Percentiles rank a stretch among this genome's conserved stretches.
These are phyloP conservation scores for Teratosphaeria destructans DNA, from an alignment of 2,329 filamentous ascomycete genomes.

Conservation along the genomic window DNA sequence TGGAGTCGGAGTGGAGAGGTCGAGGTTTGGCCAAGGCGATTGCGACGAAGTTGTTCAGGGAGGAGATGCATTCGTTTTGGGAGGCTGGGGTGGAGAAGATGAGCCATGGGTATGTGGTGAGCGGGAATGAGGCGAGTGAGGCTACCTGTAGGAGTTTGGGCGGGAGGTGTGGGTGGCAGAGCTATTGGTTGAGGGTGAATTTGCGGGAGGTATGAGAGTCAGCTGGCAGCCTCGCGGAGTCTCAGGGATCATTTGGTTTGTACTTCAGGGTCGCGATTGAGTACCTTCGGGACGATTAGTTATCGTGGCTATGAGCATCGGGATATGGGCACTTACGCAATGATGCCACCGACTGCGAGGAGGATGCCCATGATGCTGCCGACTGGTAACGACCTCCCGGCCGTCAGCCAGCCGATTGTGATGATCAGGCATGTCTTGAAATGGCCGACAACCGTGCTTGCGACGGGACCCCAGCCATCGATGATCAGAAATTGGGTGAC, in stretches of 20 bases:
- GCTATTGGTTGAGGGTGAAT: constrained; percentile 28
- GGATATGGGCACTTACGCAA: constrained; percentile 14
- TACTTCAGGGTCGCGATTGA: background rate
- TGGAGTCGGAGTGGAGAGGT: constrained; percentile 49
- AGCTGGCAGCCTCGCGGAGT: background rate
- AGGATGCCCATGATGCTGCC: constrained; percentile 21
- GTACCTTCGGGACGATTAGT: background rate
- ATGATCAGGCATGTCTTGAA: constrained; percentile 26
- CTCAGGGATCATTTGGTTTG: background rate
- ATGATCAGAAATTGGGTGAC: constrained; percentile 27
- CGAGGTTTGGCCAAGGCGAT: constrained; percentile 54
- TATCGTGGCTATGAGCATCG: background rate
- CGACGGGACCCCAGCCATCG: constrained; percentile 22
- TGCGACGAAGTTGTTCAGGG: constrained; percentile 46
- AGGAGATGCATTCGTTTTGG: constrained; percentile 34
- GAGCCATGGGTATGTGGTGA: constrained; percentile 54
- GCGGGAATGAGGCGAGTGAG: constrained; percentile 50
- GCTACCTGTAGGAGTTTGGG: constrained; percentile 53
- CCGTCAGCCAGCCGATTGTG: constrained; percentile 22
- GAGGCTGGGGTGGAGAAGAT: constrained; percentile 31
- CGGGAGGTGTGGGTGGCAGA: constrained; percentile 44
- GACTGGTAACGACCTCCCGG: constrained; percentile 14
- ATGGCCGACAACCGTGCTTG: constrained; percentile 26
- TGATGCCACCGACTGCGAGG: constrained; percentile 23
- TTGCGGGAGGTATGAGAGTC: constrained; percentile 15